Base-by-base conservation (phyloP, 352 stramenopile genomes). In the Phytophthora pluvialis region DNA sequence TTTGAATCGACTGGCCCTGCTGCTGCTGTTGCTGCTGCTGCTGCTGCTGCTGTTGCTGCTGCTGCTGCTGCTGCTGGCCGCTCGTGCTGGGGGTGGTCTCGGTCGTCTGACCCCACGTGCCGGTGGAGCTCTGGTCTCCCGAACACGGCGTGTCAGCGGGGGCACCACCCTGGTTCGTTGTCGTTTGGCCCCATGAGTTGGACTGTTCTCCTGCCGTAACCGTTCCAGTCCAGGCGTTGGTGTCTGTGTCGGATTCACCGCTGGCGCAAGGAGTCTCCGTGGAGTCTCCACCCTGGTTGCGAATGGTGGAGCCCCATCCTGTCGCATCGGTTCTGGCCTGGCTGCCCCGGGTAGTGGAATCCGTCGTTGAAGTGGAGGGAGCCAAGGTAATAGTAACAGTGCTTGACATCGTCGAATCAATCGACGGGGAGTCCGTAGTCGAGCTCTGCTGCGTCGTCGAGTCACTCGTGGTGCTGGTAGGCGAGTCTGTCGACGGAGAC, bases 141-240 rank as follows among this genome's bases (percentile, higher is more conserved):
- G 64, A 64, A 33, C 64, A 68, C 16, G 64, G 64, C 15, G 50
- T 68, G 32, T 72, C 51, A 5, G 45, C 50, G 5, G 58, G 66
- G 6, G 59, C 39, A 10, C 32, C 54, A 2, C 48, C 48, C 1
- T 61, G 63, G 35, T 29, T 60, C 11, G 9, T 61, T 3, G 21
- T 48, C 9, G 29, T 55, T 50, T 60, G 15, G 0, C 28, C 31
- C 45, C 21, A 52, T 1, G 49, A 32, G 7, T 59, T 18, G 12
- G 44, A 58, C 39, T 57, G 42, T 25, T 38, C 39, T 0, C 48
- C 46, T 5, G 60, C 56, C 0, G 43, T 70, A 5, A 67, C 64
- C 1, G 58, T 64, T 5, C 58, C 58, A 29, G 64, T 67, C 64
- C 44, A 68, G 18, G 45, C 5, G 40, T 51, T 67, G 31, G n/a